Conservation (phyloP, 2,329 filamentous ascomycete species). For the Orbilia javanica region DNA sequence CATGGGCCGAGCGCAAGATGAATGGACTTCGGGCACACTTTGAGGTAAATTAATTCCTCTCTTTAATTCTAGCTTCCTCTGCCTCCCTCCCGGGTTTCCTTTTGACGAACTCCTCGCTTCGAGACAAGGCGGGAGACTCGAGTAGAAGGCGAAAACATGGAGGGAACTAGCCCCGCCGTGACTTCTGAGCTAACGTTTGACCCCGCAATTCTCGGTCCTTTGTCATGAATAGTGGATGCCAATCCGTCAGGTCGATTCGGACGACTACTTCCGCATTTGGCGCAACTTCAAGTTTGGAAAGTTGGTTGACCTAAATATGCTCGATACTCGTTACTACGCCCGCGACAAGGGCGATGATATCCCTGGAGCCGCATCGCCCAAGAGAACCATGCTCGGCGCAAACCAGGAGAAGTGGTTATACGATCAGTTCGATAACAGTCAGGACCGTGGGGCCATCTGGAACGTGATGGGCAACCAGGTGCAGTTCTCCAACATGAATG, state of each 20-base stretch:
- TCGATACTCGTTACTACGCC: slow-evolving; percentile 78
- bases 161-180: background rate
- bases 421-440: slow-evolving; percentile 71
- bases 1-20: slow-evolving; percentile 79
- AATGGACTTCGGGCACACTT: slow-evolving; percentile 79
- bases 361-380: slow-evolving; percentile 74
- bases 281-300: slow-evolving; percentile 75
- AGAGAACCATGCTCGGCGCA: slow-evolving; percentile 76
- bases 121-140: background rate
- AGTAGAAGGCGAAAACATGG: background rate
- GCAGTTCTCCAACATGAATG: slow-evolving; percentile 72
- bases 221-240: slow-evolving; percentile 72
- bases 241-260: slow-evolving; percentile 75
- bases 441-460: slow-evolving; percentile 78
- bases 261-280: slow-evolving; percentile 78
- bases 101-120: slow-evolving; percentile 19
- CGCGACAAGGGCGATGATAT: slow-evolving; percentile 73
- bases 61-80: no score
- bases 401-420: slow-evolving; percentile 83
- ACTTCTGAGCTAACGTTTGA: slow-evolving; percentile 16
- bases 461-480: slow-evolving; percentile 79
- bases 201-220: slow-evolving; percentile 71
- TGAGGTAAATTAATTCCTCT: slow-evolving; percentile 64
- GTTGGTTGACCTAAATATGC: slow-evolving; percentile 76
- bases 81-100: background rate